phyloP scores from a whole-genome alignment of 1,139 yeast genomes.

The Zhuliangozyma parablackwelliae region DNA sequence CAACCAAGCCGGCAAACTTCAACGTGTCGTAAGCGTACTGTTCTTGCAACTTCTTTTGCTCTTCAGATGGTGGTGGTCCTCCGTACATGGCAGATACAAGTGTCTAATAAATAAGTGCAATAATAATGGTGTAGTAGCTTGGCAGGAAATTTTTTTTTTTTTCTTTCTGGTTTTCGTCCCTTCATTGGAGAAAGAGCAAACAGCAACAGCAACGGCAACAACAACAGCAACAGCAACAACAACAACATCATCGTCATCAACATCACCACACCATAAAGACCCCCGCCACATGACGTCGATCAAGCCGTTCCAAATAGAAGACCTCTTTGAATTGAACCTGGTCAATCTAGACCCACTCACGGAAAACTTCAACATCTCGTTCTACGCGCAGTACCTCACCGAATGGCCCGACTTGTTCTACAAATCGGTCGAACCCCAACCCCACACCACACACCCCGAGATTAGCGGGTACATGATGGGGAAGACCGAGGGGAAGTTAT shows the following conservation, averaged over 20 bases:
- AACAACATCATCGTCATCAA: neutral
- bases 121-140: neutral
- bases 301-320: conserved; percentile 82
- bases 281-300: conserved; percentile 61
- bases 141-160: conserved; percentile 1
- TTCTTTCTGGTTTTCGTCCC: neutral
- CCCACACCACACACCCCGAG: conserved; percentile 13
- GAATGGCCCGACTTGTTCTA: conserved; percentile 90
- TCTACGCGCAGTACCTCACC: conserved; percentile 77
- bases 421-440: conserved; percentile 51
- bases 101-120: neutral
- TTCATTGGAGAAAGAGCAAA: too few species aligned
- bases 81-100: conserved; percentile 58
- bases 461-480: conserved; percentile 87
- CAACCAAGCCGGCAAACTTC: conserved; percentile 63
- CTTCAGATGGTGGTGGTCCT: conserved; percentile 71
- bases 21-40: conserved; percentile 64
- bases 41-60: conserved; percentile 72
- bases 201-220: neutral
- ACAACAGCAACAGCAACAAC: too few species aligned
- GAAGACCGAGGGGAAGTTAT: conserved; percentile 78
- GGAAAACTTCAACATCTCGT: conserved; percentile 81
- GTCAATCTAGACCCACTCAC: conserved; percentile 85
- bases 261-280: neutral
- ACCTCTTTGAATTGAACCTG: conserved; percentile 65